Base-by-base conservation (phyloP, 169 alveolate species). In the Plasmodium adleri region DNA sequence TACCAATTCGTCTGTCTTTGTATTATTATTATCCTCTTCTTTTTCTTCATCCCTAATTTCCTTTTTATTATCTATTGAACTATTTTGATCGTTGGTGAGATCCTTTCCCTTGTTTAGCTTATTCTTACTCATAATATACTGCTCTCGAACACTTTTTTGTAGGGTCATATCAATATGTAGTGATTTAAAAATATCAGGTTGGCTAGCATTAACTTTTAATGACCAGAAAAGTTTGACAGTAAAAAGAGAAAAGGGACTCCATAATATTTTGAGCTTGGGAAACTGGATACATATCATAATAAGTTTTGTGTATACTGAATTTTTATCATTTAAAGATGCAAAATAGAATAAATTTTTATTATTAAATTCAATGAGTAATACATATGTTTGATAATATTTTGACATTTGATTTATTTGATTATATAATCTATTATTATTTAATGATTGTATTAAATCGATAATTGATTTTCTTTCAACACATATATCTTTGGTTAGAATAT, bases 401-500 rank as follows among this genome's bases (percentile, higher is more conserved):
- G 93, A 60, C 91, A 92, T 73, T 92, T 91, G 91, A 49, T 92
- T 88, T 7, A 95, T 90, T 92, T 95, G 97, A 24, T 95, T 94
- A 32, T 93, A 88, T 22, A 95, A 91, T 71, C 97, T 90, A 28
- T 96, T 96, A 54, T 88, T 88, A 56, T 58, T 93, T 56, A 95
- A 80, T 3, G 97, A 95, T 20, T 63, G 88, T 9, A 75, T 70
- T 50, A 95, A 92, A 58, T 95, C 97, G 1, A 63, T 67, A 20
- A 95, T 88, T 5, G 95, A 94, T 93, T 95, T 95, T 68, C 97
- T 90, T 45, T 95, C 97, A 20, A 95, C 93, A 92, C 97, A 94
- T 26, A 95, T 93, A 85, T 95, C 97, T 54, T 59, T 90, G 10
- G 97, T 95, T 63, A 95, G 59, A 15, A 95, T 91, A 88, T 95